Conservation (phyloP, 306 rosid genomes). For the Malus fusca region DNA sequence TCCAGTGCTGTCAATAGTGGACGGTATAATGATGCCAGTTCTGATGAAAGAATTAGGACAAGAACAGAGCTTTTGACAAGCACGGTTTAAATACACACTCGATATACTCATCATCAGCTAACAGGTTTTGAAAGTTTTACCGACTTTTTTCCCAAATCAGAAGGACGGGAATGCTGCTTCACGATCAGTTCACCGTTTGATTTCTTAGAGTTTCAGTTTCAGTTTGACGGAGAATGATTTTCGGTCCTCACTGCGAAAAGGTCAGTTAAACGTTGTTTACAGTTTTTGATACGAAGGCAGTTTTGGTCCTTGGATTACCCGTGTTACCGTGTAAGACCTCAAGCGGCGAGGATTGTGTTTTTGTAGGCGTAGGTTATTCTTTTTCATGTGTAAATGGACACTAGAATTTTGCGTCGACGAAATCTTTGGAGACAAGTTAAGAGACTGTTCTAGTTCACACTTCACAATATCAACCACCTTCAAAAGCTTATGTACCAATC, state of each 20-base stretch:
- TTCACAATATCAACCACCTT: too few relatives aligned
- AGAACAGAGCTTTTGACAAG: constrained; percentile 65
- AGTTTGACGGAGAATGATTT: constrained; percentile 17
- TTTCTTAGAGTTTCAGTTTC: not conserved
- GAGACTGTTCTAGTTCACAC: too few relatives aligned
- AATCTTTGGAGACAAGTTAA: too few relatives aligned
- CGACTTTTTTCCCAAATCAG: not conserved
- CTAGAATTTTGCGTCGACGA: not conserved
- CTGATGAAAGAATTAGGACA: constrained; percentile 39
- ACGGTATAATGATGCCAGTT: constrained; percentile 37
- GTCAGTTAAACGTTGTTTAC: constrained; percentile 2
- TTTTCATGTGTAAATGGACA: constrained; percentile 14
- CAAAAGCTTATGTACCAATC: too few relatives aligned
- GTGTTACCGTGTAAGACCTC: not conserved
- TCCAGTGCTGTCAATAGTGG: constrained; percentile 32
- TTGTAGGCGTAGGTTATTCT: constrained; percentile 31
- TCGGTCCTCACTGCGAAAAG: constrained; percentile 5
- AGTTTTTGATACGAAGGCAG: not conserved
- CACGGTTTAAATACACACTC: constrained; percentile 43
- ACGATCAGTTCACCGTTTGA: not conserved
- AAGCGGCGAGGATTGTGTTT: constrained; percentile 5
- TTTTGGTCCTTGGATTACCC: constrained; percentile 2
- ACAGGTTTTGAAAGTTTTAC: constrained; percentile 2
- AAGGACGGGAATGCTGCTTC: not conserved
- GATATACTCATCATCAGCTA: not conserved